Percentiles rank a stretch among this genome's conserved stretches.
phyloP scores from a whole-genome alignment of 2,329 filamentous ascomycete species.

The Geosmithia morbida region DNA sequence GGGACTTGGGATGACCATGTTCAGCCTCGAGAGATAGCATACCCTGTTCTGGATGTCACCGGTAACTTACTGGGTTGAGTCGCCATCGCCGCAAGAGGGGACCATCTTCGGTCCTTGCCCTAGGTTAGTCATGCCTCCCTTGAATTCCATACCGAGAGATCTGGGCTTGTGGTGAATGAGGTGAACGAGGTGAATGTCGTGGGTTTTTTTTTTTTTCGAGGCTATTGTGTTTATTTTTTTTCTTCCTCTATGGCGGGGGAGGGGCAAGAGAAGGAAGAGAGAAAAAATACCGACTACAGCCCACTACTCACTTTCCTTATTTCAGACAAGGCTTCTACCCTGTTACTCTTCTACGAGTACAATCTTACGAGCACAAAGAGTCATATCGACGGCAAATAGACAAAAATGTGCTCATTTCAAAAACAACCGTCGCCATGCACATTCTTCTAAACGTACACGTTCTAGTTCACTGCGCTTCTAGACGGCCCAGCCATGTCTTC shows the following conservation, averaged over 20 bases:
- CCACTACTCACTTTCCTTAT: neutral
- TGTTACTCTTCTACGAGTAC: neutral
- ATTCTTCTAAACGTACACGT: neutral
- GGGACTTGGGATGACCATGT: conserved; percentile 24
- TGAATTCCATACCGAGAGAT: neutral
- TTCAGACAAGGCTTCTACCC: neutral
- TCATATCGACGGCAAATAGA: too few relatives aligned
- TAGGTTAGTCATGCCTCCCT: neutral
- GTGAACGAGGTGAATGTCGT: neutral
- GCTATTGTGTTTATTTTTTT: neutral
- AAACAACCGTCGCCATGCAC: neutral
- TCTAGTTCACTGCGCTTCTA: neutral
- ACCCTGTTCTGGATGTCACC: neutral
- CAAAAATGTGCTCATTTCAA: too few relatives aligned
- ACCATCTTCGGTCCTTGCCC: neutral
- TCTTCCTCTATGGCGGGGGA: neutral
- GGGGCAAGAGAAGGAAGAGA: neutral
- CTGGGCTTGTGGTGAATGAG: neutral
- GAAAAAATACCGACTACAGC: too few relatives aligned
- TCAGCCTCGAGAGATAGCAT: neutral
- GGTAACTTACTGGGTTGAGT: conserved; percentile 1
- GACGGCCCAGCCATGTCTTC: neutral
- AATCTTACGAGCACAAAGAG: neutral
- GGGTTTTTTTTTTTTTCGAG: too few relatives aligned
- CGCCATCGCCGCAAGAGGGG: neutral